Conservation (phyloP, 148 eudicot species). For the Silene latifolia region DNA sequence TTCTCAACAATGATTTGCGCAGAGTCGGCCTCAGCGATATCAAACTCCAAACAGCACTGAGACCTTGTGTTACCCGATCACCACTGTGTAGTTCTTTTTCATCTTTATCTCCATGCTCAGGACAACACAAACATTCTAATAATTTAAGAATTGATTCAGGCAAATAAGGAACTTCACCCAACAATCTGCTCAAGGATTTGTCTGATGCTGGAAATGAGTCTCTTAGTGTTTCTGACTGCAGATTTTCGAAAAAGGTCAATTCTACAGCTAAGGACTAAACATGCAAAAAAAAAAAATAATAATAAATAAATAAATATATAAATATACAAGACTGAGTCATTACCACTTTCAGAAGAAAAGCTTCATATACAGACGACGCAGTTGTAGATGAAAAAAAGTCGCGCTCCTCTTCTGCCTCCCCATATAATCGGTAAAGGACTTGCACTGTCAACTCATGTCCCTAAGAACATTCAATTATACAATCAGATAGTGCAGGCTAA, state of each 20-base stretch:
- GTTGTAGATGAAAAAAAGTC: conserved; percentile 86
- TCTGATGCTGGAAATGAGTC: conserved; percentile 93
- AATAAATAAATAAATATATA: background rate
- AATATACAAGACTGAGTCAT: conserved; percentile 19
- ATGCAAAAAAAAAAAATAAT: too few species aligned
- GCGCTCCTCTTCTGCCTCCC: conserved; percentile 88
- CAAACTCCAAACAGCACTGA: conserved; percentile 82
- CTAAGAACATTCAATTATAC: conserved; percentile 41
- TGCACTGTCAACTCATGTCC: conserved; percentile 96
- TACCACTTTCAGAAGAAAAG: conserved; percentile 84
- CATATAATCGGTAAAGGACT: conserved; percentile 81
- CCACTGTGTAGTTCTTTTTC: conserved; percentile 72
- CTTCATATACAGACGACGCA: conserved; percentile 88
- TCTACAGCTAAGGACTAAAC: background rate
- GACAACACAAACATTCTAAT: conserved; percentile 70
- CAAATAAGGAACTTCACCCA: conserved; percentile 80
- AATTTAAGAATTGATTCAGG: conserved; percentile 75
- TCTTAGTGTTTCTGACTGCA: conserved; percentile 80
- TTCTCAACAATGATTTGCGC: conserved; percentile 64
- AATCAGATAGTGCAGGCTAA: conserved; percentile 24
- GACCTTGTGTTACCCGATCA: conserved; percentile 96
- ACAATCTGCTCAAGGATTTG: conserved; percentile 77
- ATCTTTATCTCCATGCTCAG: conserved; percentile 56
- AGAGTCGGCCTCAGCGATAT: conserved; percentile 75
- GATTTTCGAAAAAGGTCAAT: conserved; percentile 13